phyloP scores from a whole-genome alignment of 2,329 filamentous ascomycete genomes.

The Diaporthe helianthi region DNA sequence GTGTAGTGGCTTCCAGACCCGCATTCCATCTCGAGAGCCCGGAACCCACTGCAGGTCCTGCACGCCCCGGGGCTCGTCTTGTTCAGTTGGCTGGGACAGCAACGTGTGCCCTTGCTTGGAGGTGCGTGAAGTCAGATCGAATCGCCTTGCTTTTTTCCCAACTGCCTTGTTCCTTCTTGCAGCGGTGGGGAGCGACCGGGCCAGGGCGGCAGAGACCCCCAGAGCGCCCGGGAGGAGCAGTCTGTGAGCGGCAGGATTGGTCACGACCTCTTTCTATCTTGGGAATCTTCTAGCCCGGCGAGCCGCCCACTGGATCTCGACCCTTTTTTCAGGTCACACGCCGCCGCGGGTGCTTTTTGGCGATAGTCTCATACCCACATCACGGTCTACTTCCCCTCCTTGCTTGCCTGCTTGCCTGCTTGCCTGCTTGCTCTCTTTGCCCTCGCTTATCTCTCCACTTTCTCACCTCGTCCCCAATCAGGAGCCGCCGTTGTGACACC shows the following conservation, averaged over 20 bases:
- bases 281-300: slow-evolving; percentile 18
- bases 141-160: background rate
- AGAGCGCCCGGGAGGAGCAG: slow-evolving; percentile 8
- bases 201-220: background rate
- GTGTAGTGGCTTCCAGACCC: slow-evolving; percentile 29
- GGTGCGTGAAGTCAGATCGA: slow-evolving; percentile 12
- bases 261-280: slow-evolving; percentile 20
- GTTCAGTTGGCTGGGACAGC: background rate
- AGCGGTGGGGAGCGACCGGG: background rate
- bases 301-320: slow-evolving; percentile 20
- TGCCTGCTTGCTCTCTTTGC: slow-evolving; percentile 2
- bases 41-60: slow-evolving; percentile 14
- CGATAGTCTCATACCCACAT: slow-evolving; percentile 28
- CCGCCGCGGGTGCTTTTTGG: slow-evolving; percentile 28
- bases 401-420: background rate
- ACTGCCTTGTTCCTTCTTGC: slow-evolving; percentile 7
- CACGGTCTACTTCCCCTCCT: slow-evolving; percentile 4
- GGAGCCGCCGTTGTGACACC: slow-evolving; percentile 14
- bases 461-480: slow-evolving; percentile 6
- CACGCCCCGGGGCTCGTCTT: slow-evolving; percentile 8
- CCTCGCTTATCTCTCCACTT: slow-evolving; percentile 25
- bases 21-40: slow-evolving; percentile 6
- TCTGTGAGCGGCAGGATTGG: slow-evolving; percentile 16
- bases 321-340: slow-evolving; percentile 27
- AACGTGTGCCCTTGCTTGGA: slow-evolving; percentile 1